Evolutionary conservation across 345 rosid genomes (phyloP), one percentile per base, ranked within the genome.

Genomic region (Ceriops decandra): DNA sequence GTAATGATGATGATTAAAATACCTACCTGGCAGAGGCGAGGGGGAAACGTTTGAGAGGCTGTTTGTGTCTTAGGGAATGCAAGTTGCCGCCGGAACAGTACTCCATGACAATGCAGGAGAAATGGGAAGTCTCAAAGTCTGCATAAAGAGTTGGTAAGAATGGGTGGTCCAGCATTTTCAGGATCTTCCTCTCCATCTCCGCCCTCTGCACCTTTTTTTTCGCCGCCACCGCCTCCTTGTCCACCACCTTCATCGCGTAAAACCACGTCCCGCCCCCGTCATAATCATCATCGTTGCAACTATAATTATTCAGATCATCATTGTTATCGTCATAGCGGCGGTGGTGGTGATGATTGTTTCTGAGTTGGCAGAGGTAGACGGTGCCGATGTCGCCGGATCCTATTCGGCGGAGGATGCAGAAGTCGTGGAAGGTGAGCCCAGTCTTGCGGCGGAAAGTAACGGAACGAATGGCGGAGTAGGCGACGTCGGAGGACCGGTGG

Each of bases 301-400:
- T 42, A 32, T 16, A 26, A 42, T 15, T 52, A 19, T 49, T 36
- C 36, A n/a, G 27, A 54, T 21, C 30, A 54, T 54, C 58, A 22
- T 10, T 13, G 58, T 54, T 54, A 9, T 2, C 20, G 47, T 38
- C 47, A 11, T 38, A 16, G 47, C 13, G 42, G 42, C 1, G 36
- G 47, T 2, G 16, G 47, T 2, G 16, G 6, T 38, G 47, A 8
- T 52, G 4, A 19, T 38, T 7, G 38, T 28, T 47, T 47, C 51
- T 69, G 21, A 95, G 90, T 2, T 81, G 85, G 72, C 99, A 95
- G 51, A 95, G 85, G 77, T 84, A 91, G 0, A 95, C 99, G 0
- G 95, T 90, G 0, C 99, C 99, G 69, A 91, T 88, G 21, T 95
- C 97, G 54, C 99, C 99, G 20, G 92, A 76, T 6, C 99, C 99